These are phyloP conservation scores for Coffea humblotiana DNA, from an alignment of 305 asterid species.

Conservation along the genomic window DNA sequence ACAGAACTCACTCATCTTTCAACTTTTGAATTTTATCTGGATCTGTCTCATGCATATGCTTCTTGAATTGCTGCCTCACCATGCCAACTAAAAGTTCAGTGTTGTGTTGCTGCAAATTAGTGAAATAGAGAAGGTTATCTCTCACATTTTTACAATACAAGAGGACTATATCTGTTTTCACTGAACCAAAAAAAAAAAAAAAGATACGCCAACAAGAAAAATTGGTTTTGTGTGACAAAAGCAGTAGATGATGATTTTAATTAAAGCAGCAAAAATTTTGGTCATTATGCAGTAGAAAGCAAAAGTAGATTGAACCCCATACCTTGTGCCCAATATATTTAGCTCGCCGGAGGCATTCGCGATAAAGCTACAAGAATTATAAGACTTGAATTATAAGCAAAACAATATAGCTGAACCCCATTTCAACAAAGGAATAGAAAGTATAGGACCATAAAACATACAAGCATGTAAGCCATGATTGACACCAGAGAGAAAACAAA, in stretches of 20 bases:
- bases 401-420: not conserved
- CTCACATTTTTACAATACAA: not conserved
- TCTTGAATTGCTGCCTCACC: slow-evolving; percentile 83
- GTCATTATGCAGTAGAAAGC: not conserved
- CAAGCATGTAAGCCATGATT: not conserved
- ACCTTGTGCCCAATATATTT: slow-evolving; percentile 84
- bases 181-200: not conserved
- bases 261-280: slow-evolving; percentile 1
- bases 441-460: not conserved
- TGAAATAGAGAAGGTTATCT: not conserved
- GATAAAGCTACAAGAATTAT: slow-evolving; percentile 59
- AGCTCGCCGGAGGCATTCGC: slow-evolving; percentile 86
- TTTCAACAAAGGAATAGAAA: not conserved
- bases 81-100: slow-evolving; percentile 62
- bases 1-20: slow-evolving; percentile 69
- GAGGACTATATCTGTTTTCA: not conserved
- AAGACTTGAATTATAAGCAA: not conserved
- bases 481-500: slow-evolving; percentile 7
- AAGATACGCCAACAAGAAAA: not conserved
- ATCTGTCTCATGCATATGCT: slow-evolving; percentile 71
- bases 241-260: not conserved
- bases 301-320: not conserved
- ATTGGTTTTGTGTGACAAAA: not conserved
- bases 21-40: slow-evolving; percentile 72
- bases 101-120: slow-evolving; percentile 64